Conservation (phyloP, 108 stramenopile species). For the Seminavis robusta region DNA sequence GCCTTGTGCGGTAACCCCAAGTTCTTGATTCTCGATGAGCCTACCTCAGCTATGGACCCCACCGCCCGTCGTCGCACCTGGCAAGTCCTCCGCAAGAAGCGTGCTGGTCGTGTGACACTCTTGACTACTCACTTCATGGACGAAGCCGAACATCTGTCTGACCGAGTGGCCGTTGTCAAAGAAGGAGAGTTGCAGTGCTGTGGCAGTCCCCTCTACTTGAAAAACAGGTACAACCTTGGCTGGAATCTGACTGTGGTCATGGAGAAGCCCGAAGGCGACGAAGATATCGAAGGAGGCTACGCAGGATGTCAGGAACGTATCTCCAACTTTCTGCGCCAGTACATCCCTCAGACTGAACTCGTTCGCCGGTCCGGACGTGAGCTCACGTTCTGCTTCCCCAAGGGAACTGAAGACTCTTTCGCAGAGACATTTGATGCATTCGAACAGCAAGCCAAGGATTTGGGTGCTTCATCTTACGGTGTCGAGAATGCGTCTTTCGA, state of each 20-base stretch:
- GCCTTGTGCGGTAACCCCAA: constrained; percentile 40
- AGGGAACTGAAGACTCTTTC: constrained; percentile 9
- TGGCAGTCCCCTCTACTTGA: constrained; percentile 67
- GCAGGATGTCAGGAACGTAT: not conserved
- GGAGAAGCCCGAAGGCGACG: not conserved
- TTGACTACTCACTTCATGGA: constrained; percentile 80
- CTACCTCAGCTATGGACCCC: constrained; percentile 62
- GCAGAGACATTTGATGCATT: constrained; percentile 5
- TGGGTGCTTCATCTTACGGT: constrained; percentile 23
- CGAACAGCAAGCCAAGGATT: constrained; percentile 1
- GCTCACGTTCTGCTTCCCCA: constrained; percentile 15
- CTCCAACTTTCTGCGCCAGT: not conserved
- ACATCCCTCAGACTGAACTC: not conserved
- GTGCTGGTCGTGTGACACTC: constrained; percentile 2
- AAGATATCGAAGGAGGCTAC: not conserved
- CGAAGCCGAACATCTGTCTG: constrained; percentile 89
- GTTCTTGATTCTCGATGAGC: constrained; percentile 54
- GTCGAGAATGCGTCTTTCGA: constrained; percentile 39
- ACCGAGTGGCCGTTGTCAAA: constrained; percentile 86
- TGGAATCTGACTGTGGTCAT: constrained; percentile 16
- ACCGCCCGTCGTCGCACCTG: constrained; percentile 47
- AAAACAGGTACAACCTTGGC: constrained; percentile 50
- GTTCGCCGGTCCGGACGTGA: constrained; percentile 9
- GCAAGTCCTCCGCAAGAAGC: constrained; percentile 19
- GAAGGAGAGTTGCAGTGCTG: constrained; percentile 72